Conservation (phyloP, 2,329 filamentous ascomycete species). For the Xylariaceae sp. region DNA sequence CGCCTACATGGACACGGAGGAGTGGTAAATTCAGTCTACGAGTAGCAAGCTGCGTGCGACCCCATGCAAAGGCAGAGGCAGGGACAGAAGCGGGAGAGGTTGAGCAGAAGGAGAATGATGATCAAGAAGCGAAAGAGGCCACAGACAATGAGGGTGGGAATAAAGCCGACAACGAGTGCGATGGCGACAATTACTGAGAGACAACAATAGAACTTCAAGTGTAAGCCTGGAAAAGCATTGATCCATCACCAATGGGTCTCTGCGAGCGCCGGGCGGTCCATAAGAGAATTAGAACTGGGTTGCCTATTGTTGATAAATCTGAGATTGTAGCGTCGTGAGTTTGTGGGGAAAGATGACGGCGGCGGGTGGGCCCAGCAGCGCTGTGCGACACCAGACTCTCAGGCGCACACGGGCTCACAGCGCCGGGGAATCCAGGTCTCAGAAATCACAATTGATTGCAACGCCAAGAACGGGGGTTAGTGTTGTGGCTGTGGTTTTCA, state of each 20-base stretch:
- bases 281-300: not conserved
- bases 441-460: not conserved
- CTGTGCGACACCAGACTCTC: not conserved
- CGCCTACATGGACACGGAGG: not conserved
- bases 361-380: not conserved
- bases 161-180: too few relatives aligned
- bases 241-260: conserved; percentile 11
- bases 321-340: not conserved
- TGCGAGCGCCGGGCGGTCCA: conserved; percentile 4
- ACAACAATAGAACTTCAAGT: too few relatives aligned
- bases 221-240: conserved; percentile 6
- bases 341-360: not conserved
- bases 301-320: not conserved
- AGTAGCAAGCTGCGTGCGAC: not conserved
- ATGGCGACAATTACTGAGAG: too few relatives aligned
- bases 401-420: too few relatives aligned
- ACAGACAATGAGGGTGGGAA: not conserved
- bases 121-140: not conserved
- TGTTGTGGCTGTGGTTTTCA: not conserved
- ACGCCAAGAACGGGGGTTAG: not conserved
- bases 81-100: too few relatives aligned
- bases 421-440: too few relatives aligned
- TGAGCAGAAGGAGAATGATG: too few relatives aligned
- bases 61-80: too few relatives aligned
- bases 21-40: not conserved